Conservation (phyloP, 768 basidiomycete species). For the Tulasnella sp. region DNA sequence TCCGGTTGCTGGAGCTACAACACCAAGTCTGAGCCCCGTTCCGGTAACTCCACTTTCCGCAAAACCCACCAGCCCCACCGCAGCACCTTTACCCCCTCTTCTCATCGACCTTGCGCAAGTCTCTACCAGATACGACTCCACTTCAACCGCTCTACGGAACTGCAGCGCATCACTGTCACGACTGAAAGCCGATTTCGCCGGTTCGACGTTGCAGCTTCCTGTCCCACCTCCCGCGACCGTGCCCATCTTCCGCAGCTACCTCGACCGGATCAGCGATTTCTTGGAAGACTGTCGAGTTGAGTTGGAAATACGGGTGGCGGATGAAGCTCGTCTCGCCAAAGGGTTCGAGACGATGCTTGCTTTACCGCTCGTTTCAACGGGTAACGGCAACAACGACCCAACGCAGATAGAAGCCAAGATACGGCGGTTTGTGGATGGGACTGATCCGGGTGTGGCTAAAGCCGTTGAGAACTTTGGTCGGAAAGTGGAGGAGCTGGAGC, state of each 20-base stretch:
- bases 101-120: background rate
- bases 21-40: background rate
- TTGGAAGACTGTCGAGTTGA: conserved; percentile 76
- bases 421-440: conserved; percentile 49
- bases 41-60: background rate
- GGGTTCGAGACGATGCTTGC: conserved; percentile 64
- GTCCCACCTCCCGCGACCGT: background rate
- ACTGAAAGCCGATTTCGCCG: conserved; percentile 35
- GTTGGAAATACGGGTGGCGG: conserved; percentile 67
- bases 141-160: conserved; percentile 58
- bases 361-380: conserved; percentile 41
- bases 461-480: conserved; percentile 43
- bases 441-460: conserved; percentile 41
- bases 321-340: conserved; percentile 55
- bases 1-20: background rate
- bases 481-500: conserved; percentile 65
- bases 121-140: conserved; percentile 45
- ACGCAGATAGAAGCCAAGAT: conserved; percentile 43
- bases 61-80: background rate
- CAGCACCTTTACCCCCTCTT: background rate
- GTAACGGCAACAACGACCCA: conserved; percentile 24
- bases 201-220: conserved; percentile 14
- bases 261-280: conserved; percentile 61
- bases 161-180: conserved; percentile 60
- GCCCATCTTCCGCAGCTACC: conserved; percentile 33